Evolutionary conservation across 257 asterid genomes (phyloP).

Genomic region (Parsonsia alboflavescens): DNA sequence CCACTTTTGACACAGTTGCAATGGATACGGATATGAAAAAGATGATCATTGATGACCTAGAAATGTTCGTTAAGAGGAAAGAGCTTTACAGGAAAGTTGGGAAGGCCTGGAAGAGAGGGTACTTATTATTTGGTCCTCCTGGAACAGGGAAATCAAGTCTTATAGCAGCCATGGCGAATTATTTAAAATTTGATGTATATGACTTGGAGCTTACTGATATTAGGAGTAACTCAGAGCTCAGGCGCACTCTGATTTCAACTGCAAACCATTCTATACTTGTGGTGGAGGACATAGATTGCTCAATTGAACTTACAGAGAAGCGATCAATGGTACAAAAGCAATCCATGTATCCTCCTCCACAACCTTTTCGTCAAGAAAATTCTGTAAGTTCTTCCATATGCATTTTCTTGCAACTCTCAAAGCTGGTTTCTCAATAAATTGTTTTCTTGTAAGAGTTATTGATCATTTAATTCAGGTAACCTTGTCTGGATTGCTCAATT

Average conservation of each 20-base stretch:
- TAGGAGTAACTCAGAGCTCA: conserved; percentile 1
- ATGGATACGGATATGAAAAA: conserved; percentile 27
- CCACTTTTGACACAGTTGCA: conserved; percentile 31
- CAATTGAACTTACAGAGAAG: conserved; percentile 18
- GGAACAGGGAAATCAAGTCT: conserved; percentile 49
- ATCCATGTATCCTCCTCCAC: too few species aligned
- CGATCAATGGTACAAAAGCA: not conserved
- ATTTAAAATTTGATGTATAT: conserved; percentile 23
- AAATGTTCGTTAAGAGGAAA: conserved; percentile 23
- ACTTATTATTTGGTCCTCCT: conserved; percentile 55
- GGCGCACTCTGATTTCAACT: conserved; percentile 14
- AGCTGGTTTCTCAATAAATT: not conserved
- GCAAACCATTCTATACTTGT: conserved; percentile 23
- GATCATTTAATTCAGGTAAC: conserved; percentile 58
- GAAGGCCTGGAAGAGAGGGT: conserved; percentile 35
- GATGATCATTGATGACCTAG: conserved; percentile 23
- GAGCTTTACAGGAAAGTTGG: conserved; percentile 29
- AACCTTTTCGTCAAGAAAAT: too few species aligned
- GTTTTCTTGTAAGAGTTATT: too few species aligned
- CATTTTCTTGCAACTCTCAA: not conserved
- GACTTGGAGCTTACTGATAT: conserved; percentile 26
- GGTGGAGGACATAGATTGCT: conserved; percentile 34
- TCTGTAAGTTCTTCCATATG: not conserved
- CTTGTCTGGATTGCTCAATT: conserved; percentile 57
- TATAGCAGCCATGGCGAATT: conserved; percentile 33